Evolutionary conservation across 495 filamentous ascomycete genomes (phyloP).

Genomic region (Sordaria brevicollis): DNA sequence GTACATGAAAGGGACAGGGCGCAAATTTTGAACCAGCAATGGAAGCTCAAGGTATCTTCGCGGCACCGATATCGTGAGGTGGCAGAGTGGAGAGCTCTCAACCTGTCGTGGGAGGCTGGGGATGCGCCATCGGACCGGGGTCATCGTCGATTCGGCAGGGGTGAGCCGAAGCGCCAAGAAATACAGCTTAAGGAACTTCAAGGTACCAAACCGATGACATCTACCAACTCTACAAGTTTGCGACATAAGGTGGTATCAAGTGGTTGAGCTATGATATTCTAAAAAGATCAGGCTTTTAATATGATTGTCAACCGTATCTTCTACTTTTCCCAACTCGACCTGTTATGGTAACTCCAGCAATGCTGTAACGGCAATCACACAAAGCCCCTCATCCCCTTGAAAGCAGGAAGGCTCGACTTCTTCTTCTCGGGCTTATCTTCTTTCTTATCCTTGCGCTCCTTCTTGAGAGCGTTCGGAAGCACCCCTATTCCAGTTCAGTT

Average conservation of each 20-base stretch:
- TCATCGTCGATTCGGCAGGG: not conserved
- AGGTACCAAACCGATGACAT: too few species aligned
- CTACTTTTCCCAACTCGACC: not conserved
- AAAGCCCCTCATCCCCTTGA: conserved; percentile 44
- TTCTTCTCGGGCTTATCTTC: conserved; percentile 39
- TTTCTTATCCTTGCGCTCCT: conserved; percentile 43
- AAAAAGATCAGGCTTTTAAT: not conserved
- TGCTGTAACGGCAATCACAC: conserved; percentile 14
- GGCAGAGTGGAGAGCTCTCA: not conserved
- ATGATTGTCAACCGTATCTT: too few species aligned
- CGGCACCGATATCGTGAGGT: not conserved
- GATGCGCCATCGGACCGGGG: not conserved
- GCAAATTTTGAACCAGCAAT: not conserved
- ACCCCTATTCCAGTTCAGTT: conserved; percentile 31
- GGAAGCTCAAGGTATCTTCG: not conserved
- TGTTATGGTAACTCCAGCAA: not conserved
- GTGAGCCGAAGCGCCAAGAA: not conserved
- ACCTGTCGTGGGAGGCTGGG: not conserved
- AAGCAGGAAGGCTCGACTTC: conserved; percentile 29
- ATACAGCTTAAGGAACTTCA: not conserved
- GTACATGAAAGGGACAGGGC: not conserved
- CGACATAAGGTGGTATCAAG: too few species aligned
- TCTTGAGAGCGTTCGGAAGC: conserved; percentile 45
- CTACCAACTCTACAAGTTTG: too few species aligned
- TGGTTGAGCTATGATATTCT: not conserved